Base-by-base conservation (phyloP, 148 eudicot genomes). In the Rhododendron williamsianum region DNA sequence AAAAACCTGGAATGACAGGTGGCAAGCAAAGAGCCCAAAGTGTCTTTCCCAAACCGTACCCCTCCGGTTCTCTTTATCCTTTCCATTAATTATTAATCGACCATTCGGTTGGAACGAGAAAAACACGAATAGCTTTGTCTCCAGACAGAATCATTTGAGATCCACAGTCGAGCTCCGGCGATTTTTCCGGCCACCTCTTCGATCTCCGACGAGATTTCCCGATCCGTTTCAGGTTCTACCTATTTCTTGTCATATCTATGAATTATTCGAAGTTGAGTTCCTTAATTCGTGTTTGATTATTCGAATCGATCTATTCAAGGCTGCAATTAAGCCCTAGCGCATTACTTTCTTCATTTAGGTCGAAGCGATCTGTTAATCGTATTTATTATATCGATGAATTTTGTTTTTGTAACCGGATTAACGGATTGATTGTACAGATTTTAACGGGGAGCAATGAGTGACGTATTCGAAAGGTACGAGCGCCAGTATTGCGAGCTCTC, bases 401-500 rank as follows among this genome's bases (percentile, higher is more conserved):
- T 11, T 23, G 35, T 4, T 74, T 83, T 1, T 72, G 16, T n/a
- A 41, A 11, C 6, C 15, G 33, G 18, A 6, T 71, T 25, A 2
- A 1, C 49, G 52, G 46, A 25, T 67, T 85, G 65, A 76, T 88
- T 71, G 86, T 19, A 30, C 81, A 78, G 73, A 4, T 85, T 77
- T 78, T 85, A 2, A 33, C 48, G 27, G 49, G 4, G 41, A 41
- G 77, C 82, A 71, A 91, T 91, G 92, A 87, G 87, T 76, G 90
- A 86, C 27, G 90, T 81, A 10, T 91, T 91, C 52, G 92, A 91
- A 87, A 83, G 90, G 10, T 88, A 88, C 74, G 92, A 91, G 82
- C 90, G 89, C 23, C 90, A 88, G 72, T 91, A 91, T 78, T 91
- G 92, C 51, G 91, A 91, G 88, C 90, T 91, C 46, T 91, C 91